Conservation (phyloP, 2,329 filamentous ascomycete genomes). For the Venturia oleaginea region DNA sequence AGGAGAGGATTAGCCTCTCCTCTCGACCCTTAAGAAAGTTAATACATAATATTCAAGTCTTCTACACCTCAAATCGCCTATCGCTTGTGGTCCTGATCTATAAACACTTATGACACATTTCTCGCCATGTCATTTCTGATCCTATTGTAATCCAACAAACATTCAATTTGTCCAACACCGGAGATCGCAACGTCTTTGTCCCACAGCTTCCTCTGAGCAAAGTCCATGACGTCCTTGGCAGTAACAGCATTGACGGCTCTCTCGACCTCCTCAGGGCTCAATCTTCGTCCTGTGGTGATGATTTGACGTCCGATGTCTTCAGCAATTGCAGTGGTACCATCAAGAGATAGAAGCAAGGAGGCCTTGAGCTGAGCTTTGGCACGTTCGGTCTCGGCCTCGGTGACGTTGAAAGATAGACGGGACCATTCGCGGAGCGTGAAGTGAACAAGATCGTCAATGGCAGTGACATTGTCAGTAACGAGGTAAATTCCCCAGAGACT, state of each 20-base stretch:
- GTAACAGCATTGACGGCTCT: constrained; percentile 79
- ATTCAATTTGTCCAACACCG: constrained; percentile 90
- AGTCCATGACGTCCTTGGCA: constrained; percentile 94
- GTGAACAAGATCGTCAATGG: constrained; percentile 91
- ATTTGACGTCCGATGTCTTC: constrained; percentile 99
- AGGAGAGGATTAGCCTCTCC: too few species aligned
- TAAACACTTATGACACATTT: constrained; percentile 42
- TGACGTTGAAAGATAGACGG: constrained; percentile 81
- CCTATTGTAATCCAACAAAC: constrained; percentile 64
- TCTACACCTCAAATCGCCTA: neutral
- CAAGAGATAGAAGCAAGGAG: constrained; percentile 90
- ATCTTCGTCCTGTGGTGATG: constrained; percentile 88
- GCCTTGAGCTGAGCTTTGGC: constrained; percentile 99
- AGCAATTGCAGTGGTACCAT: constrained; percentile 92
- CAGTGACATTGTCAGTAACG: constrained; percentile 78
- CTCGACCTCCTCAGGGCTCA: constrained; percentile 91
- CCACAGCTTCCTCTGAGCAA: constrained; percentile 92
- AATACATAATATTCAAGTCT: too few species aligned
- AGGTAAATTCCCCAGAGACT: constrained; percentile 99
- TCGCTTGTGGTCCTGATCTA: neutral
- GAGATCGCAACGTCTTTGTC: constrained; percentile 93
- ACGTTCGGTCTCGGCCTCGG: constrained; percentile 86
- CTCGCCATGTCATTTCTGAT: constrained; percentile 80
- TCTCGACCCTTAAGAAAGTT: too few species aligned
- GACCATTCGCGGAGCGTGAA: constrained; percentile 98